Evolutionary conservation across 768 basidiomycete species (phyloP), one percentile per base, ranked within the genome.

Genomic region (Butyriboletus loyo): DNA sequence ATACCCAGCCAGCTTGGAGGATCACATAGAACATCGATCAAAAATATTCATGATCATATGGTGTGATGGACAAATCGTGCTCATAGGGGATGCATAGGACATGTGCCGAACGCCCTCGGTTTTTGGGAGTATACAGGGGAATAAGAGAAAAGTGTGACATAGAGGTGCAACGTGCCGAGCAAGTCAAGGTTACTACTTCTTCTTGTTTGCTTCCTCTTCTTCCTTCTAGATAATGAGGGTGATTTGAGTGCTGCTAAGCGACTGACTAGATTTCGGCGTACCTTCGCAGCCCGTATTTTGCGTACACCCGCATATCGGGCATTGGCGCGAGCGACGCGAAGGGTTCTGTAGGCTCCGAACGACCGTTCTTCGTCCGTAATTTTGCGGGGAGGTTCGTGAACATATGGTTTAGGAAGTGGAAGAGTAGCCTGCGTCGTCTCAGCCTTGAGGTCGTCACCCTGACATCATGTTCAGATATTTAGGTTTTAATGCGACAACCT

Each of bases 121-220:
- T 75, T 76, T 78, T 73, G 64, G 55, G 63, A 68, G 66, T 65
- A 70, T 57, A 71, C 64, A 59, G 32, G 42, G 59, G 54, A 45
- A 37, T 53, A 63, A 46, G 38, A 38, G 42, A 57, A 53, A 58
- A 60, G 56, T 45, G 54, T 54, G 50, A 69, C 42, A 62, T 60
- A 58, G 60, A 65, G 57, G 53, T 53, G 48, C 61, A 56, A 27
- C 49, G 51, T 45, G 46, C 46, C 47, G 46, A 53, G 50, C 30
- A 51, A 49, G 40, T 22, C 47, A 56, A 55, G 59, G 22, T 52
- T 53, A 75, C 75, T 84, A 90, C 77, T 93, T 92, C 78, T 92
- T 92, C 81, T 93, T 92, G 69, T 80, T 83, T 52, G 88, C 90
- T 69, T 93, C 92, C 81, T 94, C 92, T 70, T 92, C 92, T 62